Conservation (phyloP, 495 filamentous ascomycete genomes). For the Hyaloscypha variabilis region DNA sequence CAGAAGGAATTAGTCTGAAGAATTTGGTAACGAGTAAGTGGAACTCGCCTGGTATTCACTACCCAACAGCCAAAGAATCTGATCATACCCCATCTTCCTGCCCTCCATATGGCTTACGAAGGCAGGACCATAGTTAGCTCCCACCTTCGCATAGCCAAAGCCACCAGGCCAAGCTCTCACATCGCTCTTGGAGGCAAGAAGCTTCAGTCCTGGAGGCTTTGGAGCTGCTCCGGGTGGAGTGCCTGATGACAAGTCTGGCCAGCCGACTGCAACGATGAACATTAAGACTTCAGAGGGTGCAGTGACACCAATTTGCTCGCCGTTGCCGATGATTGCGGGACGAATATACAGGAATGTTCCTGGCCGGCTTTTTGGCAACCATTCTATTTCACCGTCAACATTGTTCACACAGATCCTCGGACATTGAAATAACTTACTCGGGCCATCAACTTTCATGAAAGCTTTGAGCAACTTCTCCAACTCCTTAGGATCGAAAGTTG, state of each 20-base stretch:
- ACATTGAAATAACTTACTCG: constrained; percentile 26
- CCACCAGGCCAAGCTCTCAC: constrained; percentile 91
- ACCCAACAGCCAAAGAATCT: constrained; percentile 92
- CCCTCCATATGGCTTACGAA: constrained; percentile 70
- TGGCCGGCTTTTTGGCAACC: constrained; percentile 73
- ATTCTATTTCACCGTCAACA: constrained; percentile 37
- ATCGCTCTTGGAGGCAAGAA: constrained; percentile 77
- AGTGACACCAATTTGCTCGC: constrained; percentile 78
- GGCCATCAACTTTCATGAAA: constrained; percentile 69
- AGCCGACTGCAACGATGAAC: constrained; percentile 75
- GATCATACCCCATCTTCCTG: constrained; percentile 69
- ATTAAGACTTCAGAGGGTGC: constrained; percentile 78
- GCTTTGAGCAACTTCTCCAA: constrained; percentile 73
- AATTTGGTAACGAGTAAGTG: background rate
- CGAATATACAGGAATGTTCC: constrained; percentile 77
- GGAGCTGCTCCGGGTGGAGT: constrained; percentile 41
- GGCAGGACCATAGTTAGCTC: constrained; percentile 88
- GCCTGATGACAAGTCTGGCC: constrained; percentile 59
- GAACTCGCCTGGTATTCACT: constrained; percentile 46
- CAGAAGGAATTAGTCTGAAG: constrained; percentile 30
- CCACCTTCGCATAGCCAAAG: constrained; percentile 90
- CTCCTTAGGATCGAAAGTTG: constrained; percentile 69
- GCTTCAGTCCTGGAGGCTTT: constrained; percentile 57
- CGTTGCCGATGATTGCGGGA: constrained; percentile 85
- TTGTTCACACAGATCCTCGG: background rate